Evolutionary conservation across 2,329 filamentous ascomycete species (phyloP).

Genomic region (Fusarium sp.): DNA sequence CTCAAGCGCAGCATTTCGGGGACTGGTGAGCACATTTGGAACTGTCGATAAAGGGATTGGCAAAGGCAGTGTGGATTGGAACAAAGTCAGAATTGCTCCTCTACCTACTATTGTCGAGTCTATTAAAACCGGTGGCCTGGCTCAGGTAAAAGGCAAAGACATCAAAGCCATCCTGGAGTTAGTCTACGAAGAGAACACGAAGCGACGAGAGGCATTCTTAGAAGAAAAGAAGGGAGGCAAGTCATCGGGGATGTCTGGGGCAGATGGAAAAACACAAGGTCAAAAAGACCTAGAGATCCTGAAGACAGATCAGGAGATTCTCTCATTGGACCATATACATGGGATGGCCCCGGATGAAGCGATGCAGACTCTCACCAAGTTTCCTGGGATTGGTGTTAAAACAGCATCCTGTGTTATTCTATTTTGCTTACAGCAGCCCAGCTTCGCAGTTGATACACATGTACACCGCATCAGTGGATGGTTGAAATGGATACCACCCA

Average conservation of each 20-base stretch:
- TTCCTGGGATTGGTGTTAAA: constrained; percentile 46
- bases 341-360: constrained; percentile 46
- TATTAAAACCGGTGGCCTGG: constrained; percentile 65
- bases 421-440: constrained; percentile 46
- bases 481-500: constrained; percentile 46
- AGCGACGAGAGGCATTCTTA: constrained; percentile 41
- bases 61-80: constrained; percentile 46
- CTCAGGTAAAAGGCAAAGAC: constrained; percentile 45
- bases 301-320: constrained; percentile 43
- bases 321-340: constrained; percentile 46
- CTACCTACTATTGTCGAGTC: constrained; percentile 66
- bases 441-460: constrained; percentile 47
- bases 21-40: constrained; percentile 42
- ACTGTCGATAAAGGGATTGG: constrained; percentile 42
- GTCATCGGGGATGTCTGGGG: constrained; percentile 27
- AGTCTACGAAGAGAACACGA: constrained; percentile 43
- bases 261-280: constrained; percentile 41
- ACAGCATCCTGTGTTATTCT: constrained; percentile 47
- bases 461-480: constrained; percentile 45
- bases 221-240: constrained; percentile 39
- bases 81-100: constrained; percentile 42
- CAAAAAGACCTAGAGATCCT: constrained; percentile 46
- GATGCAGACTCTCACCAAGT: constrained; percentile 45
- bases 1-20: constrained; percentile 45
- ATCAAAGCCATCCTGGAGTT: constrained; percentile 45